Evolutionary conservation across 2,329 filamentous ascomycete species (phyloP), one percentile per base, ranked within the genome.

Genomic region (Exophiala mesophila): DNA sequence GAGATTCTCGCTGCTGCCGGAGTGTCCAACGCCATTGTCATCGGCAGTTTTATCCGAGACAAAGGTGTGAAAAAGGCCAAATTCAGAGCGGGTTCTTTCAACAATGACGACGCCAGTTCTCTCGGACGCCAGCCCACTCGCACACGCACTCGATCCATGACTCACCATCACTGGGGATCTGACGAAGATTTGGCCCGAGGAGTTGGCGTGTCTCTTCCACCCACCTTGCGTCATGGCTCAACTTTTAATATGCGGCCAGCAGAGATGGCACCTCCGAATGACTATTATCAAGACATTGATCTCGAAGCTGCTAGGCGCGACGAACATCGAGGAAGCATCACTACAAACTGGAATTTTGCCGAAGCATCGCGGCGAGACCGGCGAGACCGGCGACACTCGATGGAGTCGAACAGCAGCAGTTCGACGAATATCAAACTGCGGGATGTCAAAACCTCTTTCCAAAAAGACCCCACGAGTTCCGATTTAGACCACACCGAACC

Each of bases 41-140:
- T 98, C 2, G 90, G 90, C 9, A 94, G 89, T 0, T 97, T 97
- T 58, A 80, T 97, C 19, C 79, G 90, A 10, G 90, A 97, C 61
- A 78, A 87, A 39, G 92, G 92, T 18, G 70, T 88, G 29, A 97
- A 97, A 72, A 95, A 94, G 65, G 75, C 76, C 43, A 92, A 88
- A 59, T 96, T 85, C 67, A 82, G 83, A 55, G 60, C 69, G 45
- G 58, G 67, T 10, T 78, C 73, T 12, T 67, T 72, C 3, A 63
- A 62, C 42, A n/a, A n/a, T n/a, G 58, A 68, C 41, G 63, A 66
- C 28, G 57, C 62, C 35, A 63, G 59, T 39, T 63, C 57, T 30
- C 52, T 61, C 2, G 60, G 65, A 29, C 47, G 53, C 12, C 39
- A 38, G 13, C 28, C 32, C 13, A 54, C 52, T 8, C 53, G 53